Conservation (phyloP, 2,329 filamentous ascomycete species). For the Beauveria scarabaeidicola region DNA sequence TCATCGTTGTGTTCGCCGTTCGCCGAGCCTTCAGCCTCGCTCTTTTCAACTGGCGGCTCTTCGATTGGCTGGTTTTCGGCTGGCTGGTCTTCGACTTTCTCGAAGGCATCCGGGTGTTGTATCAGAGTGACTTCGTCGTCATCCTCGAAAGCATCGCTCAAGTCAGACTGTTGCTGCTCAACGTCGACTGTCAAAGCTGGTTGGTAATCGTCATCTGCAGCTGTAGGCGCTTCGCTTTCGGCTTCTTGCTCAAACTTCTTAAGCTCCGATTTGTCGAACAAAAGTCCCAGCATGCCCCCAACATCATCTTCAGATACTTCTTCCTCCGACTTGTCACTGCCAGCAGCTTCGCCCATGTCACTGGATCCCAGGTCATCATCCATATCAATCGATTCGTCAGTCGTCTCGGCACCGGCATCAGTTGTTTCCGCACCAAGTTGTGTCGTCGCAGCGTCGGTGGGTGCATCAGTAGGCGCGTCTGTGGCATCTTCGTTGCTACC, state of each 20-base stretch:
- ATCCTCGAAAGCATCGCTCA: conserved; percentile 16
- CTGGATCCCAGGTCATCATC: conserved; percentile 56
- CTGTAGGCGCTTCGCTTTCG: conserved; percentile 11
- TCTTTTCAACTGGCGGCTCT: conserved; percentile 14
- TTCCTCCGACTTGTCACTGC: conserved; percentile 34
- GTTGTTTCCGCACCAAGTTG: conserved; percentile 17
- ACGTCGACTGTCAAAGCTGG: conserved; percentile 17
- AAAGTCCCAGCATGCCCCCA: conserved; percentile 43
- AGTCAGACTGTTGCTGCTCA: conserved; percentile 20
- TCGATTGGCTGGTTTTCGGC: conserved; percentile 1
- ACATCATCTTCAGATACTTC: conserved; percentile 37
- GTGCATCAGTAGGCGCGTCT: conserved; percentile 18
- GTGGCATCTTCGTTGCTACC: conserved; percentile 18
- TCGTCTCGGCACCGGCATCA: conserved; percentile 40
- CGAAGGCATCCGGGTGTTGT: conserved; percentile 21
- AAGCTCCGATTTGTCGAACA: conserved; percentile 52
- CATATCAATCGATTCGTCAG: conserved; percentile 61
- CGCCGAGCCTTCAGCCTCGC: background rate
- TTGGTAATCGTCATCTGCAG: conserved; percentile 1
- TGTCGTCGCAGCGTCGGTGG: conserved; percentile 18
- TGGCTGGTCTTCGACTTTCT: conserved; percentile 10
- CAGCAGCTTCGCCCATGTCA: conserved; percentile 37
- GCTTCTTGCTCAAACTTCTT: conserved; percentile 40
- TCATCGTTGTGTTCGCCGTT: background rate
- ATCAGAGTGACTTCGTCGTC: conserved; percentile 28